Evolutionary conservation across 441 rosid genomes (phyloP), one percentile per base, ranked within the genome.

Genomic region (Euphorbia schlechtendalii): DNA sequence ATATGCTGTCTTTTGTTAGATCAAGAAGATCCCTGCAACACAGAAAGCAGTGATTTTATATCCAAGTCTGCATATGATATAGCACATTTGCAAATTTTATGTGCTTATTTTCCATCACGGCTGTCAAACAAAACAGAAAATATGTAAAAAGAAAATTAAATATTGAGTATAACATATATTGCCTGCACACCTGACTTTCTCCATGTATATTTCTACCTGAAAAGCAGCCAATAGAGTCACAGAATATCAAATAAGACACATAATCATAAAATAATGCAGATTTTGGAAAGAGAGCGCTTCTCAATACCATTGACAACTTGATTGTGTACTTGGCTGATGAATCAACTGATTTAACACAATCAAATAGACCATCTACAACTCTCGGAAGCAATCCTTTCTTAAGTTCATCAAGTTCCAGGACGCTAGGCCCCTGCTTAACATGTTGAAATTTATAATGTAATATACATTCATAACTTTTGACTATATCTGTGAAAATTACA

Each of bases 181-280:
- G 21, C 51, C 63, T 21, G 27, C 66, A 53, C 73, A 85, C 96
- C 96, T 87, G 72, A 89, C 87, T 83, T 82, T 89, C 84, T 90
- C 98, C 96, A 92, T 85, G 78, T 92, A 92, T 71, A 92, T 87
- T 77, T 89, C 96, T 10, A 92, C 96, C 96, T 87, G 56, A 17
- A 45, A 77, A 41, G 56, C 63, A 54, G 61, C 15, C 58, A 24
- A 54, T 8, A 40, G 24, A 40, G 41, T 64, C 25, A 64, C 22
- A 56, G 54, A 41, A 40, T 43, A 36, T 59, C 58, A 2, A 43
- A 25, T 55, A 53, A 66, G 60, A 61, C 8, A 14, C 61, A 49
- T 63, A 61, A 71, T 55, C 41, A 48, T 20, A 66, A 30, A 24
- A 54, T 18, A 30, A 46, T 41, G 30, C 51, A 8, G n/a, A 38